Conservation (phyloP, 2,329 filamentous ascomycete genomes). For the Pseudonectria foliicola region DNA sequence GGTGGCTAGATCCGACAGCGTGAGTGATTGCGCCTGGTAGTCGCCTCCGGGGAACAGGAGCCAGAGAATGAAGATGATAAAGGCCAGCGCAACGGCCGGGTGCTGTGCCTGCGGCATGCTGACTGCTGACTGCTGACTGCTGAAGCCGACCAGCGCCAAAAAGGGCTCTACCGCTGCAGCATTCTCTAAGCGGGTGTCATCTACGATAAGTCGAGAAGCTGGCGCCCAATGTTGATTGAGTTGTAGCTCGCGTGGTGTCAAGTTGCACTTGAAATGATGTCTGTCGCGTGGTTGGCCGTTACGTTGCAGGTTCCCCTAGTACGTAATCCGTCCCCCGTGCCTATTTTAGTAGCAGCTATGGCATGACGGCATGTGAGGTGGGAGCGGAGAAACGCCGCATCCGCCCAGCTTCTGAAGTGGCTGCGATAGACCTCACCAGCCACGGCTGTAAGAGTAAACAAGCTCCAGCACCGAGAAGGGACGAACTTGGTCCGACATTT, state of each 20-base stretch:
- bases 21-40: conserved; percentile 25
- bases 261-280: conserved; percentile 1
- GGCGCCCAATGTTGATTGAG: not conserved
- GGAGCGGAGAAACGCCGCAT: conserved; percentile 16
- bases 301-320: conserved; percentile 11
- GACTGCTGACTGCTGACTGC: conserved; percentile 16
- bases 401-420: no score
- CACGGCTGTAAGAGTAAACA: not conserved
- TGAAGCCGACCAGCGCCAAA: conserved; percentile 9
- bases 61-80: conserved; percentile 32
- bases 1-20: conserved; percentile 30
- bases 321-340: conserved; percentile 8
- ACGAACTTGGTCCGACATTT: no score
- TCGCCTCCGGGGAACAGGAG: conserved; percentile 31
- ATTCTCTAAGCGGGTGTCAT: conserved; percentile 12
- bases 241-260: conserved; percentile 2
- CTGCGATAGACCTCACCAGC: not conserved
- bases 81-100: conserved; percentile 23
- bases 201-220: conserved; percentile 3
- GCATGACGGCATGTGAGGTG: conserved; percentile 1
- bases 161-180: conserved; percentile 14
- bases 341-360: no score
- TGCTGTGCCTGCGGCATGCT: conserved; percentile 43
- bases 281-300: conserved; percentile 2
- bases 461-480: no score